phyloP scores from a whole-genome alignment of 1,284 basidiomycete species.

The Trametes hirsuta region DNA sequence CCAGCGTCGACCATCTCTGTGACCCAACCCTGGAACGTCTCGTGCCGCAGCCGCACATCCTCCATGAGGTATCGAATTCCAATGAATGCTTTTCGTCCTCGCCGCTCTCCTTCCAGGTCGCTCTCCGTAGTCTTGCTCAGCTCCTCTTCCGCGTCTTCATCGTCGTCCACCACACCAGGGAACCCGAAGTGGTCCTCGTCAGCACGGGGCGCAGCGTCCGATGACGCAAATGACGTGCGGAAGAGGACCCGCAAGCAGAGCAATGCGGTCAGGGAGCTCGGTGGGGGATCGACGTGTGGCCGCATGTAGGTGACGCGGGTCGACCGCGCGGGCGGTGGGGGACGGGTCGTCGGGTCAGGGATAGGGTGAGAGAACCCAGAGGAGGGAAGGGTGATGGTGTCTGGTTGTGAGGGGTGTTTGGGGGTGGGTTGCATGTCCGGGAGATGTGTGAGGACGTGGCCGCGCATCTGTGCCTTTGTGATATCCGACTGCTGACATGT shows the following conservation, averaged over 20 bases:
- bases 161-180: slow-evolving; percentile 73
- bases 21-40: slow-evolving; percentile 75
- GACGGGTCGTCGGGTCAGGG: slow-evolving; percentile 61
- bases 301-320: slow-evolving; percentile 58
- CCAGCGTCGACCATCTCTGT: slow-evolving; percentile 76
- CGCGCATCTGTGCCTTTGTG: slow-evolving; percentile 54
- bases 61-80: slow-evolving; percentile 64
- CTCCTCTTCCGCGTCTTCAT: slow-evolving; percentile 51
- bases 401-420: slow-evolving; percentile 67
- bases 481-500: slow-evolving; percentile 54
- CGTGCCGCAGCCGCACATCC: slow-evolving; percentile 67
- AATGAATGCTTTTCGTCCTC: slow-evolving; percentile 71
- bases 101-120: slow-evolving; percentile 66
- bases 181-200: slow-evolving; percentile 85
- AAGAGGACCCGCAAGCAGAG: slow-evolving; percentile 78
- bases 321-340: slow-evolving; percentile 63
- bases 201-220: slow-evolving; percentile 69
- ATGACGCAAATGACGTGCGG: slow-evolving; percentile 70
- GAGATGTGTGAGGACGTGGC: slow-evolving; percentile 76
- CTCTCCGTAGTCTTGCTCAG: slow-evolving; percentile 41
- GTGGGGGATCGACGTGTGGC: slow-evolving; percentile 66
- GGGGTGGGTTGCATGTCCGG: slow-evolving; percentile 54
- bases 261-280: slow-evolving; percentile 72
- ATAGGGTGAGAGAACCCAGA: slow-evolving; percentile 56
- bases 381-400: slow-evolving; percentile 65